Evolutionary conservation across 768 basidiomycete species (phyloP), one percentile per base, ranked within the genome.

Genomic region (Rhodotorula sphaerocarpa): DNA sequence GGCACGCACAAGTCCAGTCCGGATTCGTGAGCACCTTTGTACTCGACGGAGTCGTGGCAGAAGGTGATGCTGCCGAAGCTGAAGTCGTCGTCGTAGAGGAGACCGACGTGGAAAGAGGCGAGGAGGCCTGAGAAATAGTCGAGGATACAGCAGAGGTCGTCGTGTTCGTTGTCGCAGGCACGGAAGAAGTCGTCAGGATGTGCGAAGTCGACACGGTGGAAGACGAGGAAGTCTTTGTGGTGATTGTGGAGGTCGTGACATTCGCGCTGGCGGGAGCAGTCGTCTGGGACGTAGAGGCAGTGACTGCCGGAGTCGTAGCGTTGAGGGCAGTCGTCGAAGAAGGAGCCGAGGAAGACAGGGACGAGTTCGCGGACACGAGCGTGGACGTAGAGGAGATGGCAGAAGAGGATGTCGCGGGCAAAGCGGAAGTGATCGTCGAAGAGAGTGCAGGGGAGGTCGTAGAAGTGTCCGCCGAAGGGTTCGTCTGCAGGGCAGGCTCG

Each of bases 1-100:
- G 14, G 28, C 21, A 36, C 60, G 47, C 25, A 61, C 60, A 61
- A 6, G 5, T 45, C 60, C 60, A 61, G 25, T 48, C 55, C 5
- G 54, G 36, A 41, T 21, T 61, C n/a, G 28, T 39, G 4, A 27
- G 11, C 31, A 61, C 47, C 44, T 56, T 50, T 6, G 57, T 59
- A 2, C 52, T 23, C 11, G 23, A 2, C 50, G 21, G 30, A 43
- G 42, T n/a, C n/a, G n/a, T 43, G 12, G 45, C 25, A 46, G 45
- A 46, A n/a, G 45, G n/a, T 7, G 14, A 12, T 15, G 23, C 43
- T 9, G 43, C 10, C 16, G 43, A 7, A 12, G 43, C n/a, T n/a
- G 45, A 46, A 20, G n/a, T 25, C 45, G 45, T 23, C 21, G 23
- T 25, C 5, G 47, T 30, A 16, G 47, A 28, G 7, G 47, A 28